Base-by-base conservation (phyloP, 768 basidiomycete genomes). In the Cystoderma amianthinum region DNA sequence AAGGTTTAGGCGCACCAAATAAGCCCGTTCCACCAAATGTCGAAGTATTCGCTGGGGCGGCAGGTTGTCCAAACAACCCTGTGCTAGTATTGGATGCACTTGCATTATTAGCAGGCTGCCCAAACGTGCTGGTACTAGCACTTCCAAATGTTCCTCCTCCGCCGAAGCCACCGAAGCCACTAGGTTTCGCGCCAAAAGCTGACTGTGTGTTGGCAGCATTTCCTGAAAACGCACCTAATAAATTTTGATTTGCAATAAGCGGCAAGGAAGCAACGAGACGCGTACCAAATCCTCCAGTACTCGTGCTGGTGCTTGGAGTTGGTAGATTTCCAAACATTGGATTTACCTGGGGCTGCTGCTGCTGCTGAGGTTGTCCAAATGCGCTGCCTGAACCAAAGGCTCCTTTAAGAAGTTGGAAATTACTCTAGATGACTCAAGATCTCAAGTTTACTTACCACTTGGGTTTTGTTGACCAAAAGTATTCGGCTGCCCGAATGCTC, bases 101-200 rank as follows among this genome's bases (percentile, higher is more conserved):
- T 36, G 34, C n/a, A 36, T 47, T 55, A 30, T 39, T 48, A n/a
- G 55, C 50, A 39, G 59, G 58, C 39, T 60, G 58, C 10, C 76
- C 70, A 49, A 80, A 74, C 25, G 72, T 54, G 51, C 67, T 40
- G 13, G 46, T 50, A 18, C 48, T 62, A 20, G 64, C 60, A 22
- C 68, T 60, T 43, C 78, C 73, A 56, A 82, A 82, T 21, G 74
- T 63, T 41, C 72, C 65, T 21, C 73, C 76, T 32, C 78, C 79
- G 36, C 81, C 72, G 57, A 88, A 88, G 44, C 82, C 74, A 51
- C 87, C 84, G 60, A 92, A 90, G 10, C 83, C 86, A 9, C 78
- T 67, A 30, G 85, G 84, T 54, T 90, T 89, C 34, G 66, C 72
- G 25, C 81, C 82, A 45, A 89, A 89, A 32, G 77, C 59, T 25